phyloP scores from a whole-genome alignment of 495 filamentous ascomycete species.

The Aspergillus ostianus region DNA sequence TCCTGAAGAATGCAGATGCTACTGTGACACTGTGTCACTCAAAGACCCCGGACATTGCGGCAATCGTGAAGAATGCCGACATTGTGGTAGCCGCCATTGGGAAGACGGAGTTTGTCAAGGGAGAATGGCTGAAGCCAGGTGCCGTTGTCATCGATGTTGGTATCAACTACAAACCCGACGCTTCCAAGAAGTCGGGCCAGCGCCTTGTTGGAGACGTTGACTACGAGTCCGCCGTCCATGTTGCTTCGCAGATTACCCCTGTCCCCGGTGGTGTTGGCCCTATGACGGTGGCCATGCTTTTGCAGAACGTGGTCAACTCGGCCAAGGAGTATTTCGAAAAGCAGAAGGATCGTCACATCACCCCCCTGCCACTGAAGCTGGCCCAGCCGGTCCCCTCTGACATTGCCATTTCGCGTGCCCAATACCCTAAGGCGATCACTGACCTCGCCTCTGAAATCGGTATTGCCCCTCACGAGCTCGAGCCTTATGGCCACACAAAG shows the following conservation, averaged over 20 bases:
- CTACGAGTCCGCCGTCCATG: conserved; percentile 77
- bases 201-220: conserved; percentile 96
- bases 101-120: conserved; percentile 80
- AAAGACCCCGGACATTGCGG: conserved; percentile 68
- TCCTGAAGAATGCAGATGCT: conserved; percentile 91
- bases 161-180: conserved; percentile 93
- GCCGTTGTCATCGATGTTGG: conserved; percentile 96
- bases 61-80: conserved; percentile 79
- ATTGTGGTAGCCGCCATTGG: conserved; percentile 92
- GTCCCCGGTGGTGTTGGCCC: conserved; percentile 96
- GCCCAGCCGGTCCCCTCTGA: conserved; percentile 82
- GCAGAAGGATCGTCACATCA: conserved; percentile 71
- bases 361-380: conserved; percentile 75
- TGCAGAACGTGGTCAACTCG: conserved; percentile 89
- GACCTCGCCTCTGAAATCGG: conserved; percentile 82
- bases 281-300: conserved; percentile 95
- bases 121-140: conserved; percentile 92
- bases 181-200: conserved; percentile 88
- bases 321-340: conserved; percentile 77
- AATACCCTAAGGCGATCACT: conserved; percentile 86
- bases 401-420: conserved; percentile 86
- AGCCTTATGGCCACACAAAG: conserved; percentile 93
- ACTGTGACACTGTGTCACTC: conserved; percentile 97
- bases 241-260: conserved; percentile 94
- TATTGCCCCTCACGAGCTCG: conserved; percentile 79